phyloP scores from a whole-genome alignment of 169 alveolate species.

The Plasmodium gonderi region DNA sequence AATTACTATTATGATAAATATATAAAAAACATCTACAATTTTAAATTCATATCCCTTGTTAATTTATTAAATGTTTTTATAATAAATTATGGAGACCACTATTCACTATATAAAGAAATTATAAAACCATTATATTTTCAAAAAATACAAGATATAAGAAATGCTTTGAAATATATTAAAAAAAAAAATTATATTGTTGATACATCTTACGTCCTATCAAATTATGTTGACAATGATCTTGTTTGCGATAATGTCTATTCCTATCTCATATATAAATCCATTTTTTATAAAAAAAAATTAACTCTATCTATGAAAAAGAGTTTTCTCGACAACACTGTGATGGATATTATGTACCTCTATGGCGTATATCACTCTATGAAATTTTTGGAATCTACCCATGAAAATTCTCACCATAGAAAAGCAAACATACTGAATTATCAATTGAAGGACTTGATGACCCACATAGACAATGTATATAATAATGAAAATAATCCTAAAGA shows the following conservation, averaged over 20 bases:
- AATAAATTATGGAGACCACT: slow-evolving; percentile 47
- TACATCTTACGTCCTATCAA: slow-evolving; percentile 36
- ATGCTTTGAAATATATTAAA: slow-evolving; percentile 18
- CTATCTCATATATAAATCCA: slow-evolving; percentile 31
- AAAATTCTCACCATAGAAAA: not conserved
- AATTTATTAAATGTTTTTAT: slow-evolving; percentile 48
- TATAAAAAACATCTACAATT: slow-evolving; percentile 50
- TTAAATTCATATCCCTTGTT: slow-evolving; percentile 52
- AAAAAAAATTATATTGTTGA: slow-evolving; percentile 44
- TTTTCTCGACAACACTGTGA: slow-evolving; percentile 19
- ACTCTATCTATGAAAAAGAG: slow-evolving; percentile 29
- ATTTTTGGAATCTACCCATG: not conserved
- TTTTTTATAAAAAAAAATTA: slow-evolving; percentile 66
- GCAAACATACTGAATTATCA: not conserved
- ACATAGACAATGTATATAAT: slow-evolving; percentile 4
- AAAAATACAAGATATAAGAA: slow-evolving; percentile 37
- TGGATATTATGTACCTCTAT: slow-evolving; percentile 33
- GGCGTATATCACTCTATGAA: slow-evolving; percentile 14
- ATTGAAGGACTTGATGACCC: not conserved
- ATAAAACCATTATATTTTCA: slow-evolving; percentile 48
- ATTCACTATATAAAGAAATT: slow-evolving; percentile 36
- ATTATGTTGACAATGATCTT: slow-evolving; percentile 27
- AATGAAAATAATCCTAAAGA: not conserved
- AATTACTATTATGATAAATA: slow-evolving; percentile 62
- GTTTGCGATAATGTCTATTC: slow-evolving; percentile 58